Percentiles rank a stretch among this genome's conserved stretches.
Evolutionary conservation across 1,284 basidiomycete species (phyloP).

Genomic region (Moesziomyces sp.): DNA sequence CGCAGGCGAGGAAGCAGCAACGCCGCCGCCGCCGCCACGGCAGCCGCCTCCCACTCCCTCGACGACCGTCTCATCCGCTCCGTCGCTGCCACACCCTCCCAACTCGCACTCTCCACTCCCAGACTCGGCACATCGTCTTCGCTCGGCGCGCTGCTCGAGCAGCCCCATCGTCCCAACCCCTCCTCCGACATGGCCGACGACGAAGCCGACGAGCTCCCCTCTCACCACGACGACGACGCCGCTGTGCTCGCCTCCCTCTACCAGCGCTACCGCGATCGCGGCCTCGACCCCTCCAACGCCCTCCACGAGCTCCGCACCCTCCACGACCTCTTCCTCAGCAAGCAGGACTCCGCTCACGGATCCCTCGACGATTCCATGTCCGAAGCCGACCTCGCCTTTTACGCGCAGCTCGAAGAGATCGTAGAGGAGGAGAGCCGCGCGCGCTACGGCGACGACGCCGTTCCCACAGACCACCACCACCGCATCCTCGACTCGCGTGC

Average conservation of each 20-base stretch:
- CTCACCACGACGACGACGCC: conserved; percentile 36
- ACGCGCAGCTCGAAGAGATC: conserved; percentile 57
- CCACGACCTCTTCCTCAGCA: conserved; percentile 59
- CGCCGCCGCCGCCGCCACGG: conserved; percentile 5
- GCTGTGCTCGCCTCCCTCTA: conserved; percentile 51
- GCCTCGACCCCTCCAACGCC: conserved; percentile 57
- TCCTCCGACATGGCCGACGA: conserved; percentile 13
- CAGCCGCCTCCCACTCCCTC: conserved; percentile 6
- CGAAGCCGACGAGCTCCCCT: conserved; percentile 10
- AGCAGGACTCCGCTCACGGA: conserved; percentile 40
- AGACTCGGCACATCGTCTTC: conserved; percentile 1
- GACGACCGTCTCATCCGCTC: conserved; percentile 40
- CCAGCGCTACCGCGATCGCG: conserved; percentile 52
- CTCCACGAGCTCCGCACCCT: conserved; percentile 56
- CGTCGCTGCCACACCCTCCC: conserved; percentile 11
- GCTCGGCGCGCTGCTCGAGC: conserved; percentile 27
- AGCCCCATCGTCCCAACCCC: conserved; percentile 8
- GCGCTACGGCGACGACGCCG: conserved; percentile 42
- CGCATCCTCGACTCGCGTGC: background rate
- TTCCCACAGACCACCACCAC: conserved; percentile 9
- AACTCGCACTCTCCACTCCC: conserved; percentile 6
- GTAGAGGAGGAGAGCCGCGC: conserved; percentile 51
- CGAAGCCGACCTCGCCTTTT: conserved; percentile 51
- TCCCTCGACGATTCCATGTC: conserved; percentile 45
- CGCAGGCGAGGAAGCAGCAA: conserved; percentile 36